phyloP scores from a whole-genome alignment of 164 flowering plant genomes.

The Euptelea pleiosperma region DNA sequence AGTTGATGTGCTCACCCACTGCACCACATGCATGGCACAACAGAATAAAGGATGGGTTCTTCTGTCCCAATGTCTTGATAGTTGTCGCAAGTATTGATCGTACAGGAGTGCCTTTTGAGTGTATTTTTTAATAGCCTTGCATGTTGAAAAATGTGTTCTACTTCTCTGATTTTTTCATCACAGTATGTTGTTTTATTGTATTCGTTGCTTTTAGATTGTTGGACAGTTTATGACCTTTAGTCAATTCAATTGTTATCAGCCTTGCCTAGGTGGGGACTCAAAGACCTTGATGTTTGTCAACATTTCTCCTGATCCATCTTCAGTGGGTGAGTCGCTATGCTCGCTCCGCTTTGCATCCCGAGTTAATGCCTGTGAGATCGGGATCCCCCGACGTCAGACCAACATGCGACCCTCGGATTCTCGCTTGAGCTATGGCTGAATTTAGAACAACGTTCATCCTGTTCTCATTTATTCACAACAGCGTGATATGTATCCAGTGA shows the following conservation, averaged over 20 bases:
- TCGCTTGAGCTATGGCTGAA: slow-evolving; percentile 70
- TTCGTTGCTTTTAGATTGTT: not conserved
- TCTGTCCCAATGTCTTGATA: too few relatives aligned
- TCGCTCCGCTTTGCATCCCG: slow-evolving; percentile 90
- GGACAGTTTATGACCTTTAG: too few relatives aligned
- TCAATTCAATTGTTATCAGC: slow-evolving; percentile 45
- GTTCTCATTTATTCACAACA: not conserved
- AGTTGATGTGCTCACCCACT: too few relatives aligned
- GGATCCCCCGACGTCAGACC: slow-evolving; percentile 77
- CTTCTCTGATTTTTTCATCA: too few relatives aligned
- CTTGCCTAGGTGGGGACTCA: slow-evolving; percentile 95
- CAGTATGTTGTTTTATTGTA: not conserved
- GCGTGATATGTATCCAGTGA: slow-evolving; percentile 7
- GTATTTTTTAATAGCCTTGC: too few relatives aligned
- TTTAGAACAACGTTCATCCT: not conserved
- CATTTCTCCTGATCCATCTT: slow-evolving; percentile 82
- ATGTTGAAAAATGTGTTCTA: too few relatives aligned
- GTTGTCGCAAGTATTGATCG: too few relatives aligned
- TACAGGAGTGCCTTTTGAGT: too few relatives aligned
- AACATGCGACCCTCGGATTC: slow-evolving; percentile 50
- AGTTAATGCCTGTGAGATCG: slow-evolving; percentile 95
- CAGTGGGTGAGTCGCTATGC: slow-evolving; percentile 79
- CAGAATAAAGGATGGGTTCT: too few relatives aligned
- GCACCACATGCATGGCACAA: too few relatives aligned
- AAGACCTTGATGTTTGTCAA: slow-evolving; percentile 96